Base-by-base conservation (phyloP, 768 basidiomycete genomes). In the Tylopilus cervinicoccineus region DNA sequence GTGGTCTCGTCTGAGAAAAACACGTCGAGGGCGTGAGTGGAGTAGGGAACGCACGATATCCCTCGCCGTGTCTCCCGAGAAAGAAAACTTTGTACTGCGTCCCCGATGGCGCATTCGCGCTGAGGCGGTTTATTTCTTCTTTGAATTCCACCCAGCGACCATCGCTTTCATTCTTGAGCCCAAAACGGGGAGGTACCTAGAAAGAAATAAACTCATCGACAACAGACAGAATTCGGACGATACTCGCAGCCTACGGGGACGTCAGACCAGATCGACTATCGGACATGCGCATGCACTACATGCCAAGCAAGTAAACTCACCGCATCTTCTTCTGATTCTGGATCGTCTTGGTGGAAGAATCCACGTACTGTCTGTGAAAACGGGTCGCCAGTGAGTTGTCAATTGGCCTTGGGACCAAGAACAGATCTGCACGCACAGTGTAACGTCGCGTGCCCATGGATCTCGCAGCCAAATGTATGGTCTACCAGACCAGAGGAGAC, bases 31-130 rank as follows among this genome's bases (percentile, higher is more conserved):
- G 13, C 23, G 28, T 19, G 13, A 6, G 27, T 9, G n/a, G n/a
- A 27, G 27, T 20, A n/a, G 7, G 12, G 5, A 28, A 69, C 84
- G 55, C 63, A 87, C 86, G 86, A 56, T 74, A 78, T 46, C 86
- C 87, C 63, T 88, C 70, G 3, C 88, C 88, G 51, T 91, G 88
- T 51, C 88, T 72, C 2, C 77, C 78, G 3, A 88, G 64, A 50
- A 83, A 77, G 46, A 88, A 58, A 17, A 85, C 70, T 57, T 88
- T 90, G 68, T 82, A 83, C 11, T 65, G 65, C 20, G 70, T 70
- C 2, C 65, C 68, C 0, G 57, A 42, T 2, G 64, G 62, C 1
- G 77, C 73, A 3, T 55, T 52, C 2, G 57, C 51, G 48, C 85
- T 83, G 45, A 88, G 59, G 14, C 61, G 53, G 3, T 62, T 47